phyloP scores from a whole-genome alignment of 1,139 yeast species.

The Debaryomyces sp. region DNA sequence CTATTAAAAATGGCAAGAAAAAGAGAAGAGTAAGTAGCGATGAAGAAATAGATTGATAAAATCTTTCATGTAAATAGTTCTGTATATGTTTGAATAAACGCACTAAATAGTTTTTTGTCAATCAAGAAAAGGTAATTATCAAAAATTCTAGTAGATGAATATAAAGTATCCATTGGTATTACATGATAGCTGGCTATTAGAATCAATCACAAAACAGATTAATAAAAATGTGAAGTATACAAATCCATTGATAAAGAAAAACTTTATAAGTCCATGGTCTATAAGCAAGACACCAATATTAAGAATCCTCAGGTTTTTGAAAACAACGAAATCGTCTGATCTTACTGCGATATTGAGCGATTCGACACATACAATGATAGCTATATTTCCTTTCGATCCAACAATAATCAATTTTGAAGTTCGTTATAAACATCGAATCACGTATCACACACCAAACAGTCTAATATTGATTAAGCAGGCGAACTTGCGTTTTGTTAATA shows the following conservation, averaged over 20 bases:
- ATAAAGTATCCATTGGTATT: conserved; percentile 22
- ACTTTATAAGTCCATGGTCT: conserved; percentile 16
- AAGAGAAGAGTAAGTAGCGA: conserved; percentile 20
- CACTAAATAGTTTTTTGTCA: not conserved
- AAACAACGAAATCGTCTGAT: conserved; percentile 21
- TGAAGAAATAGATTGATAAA: conserved; percentile 12
- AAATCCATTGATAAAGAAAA: conserved; percentile 18
- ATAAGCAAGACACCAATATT: conserved; percentile 25
- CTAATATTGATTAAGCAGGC: conserved; percentile 30
- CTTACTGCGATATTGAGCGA: conserved; percentile 36
- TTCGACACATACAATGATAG: conserved; percentile 32
- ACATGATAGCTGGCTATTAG: conserved; percentile 28
- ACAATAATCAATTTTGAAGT: conserved; percentile 35
- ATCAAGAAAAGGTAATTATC: not conserved
- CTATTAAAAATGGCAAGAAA: conserved; percentile 13
- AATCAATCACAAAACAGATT: conserved; percentile 13
- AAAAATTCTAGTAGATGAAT: not conserved
- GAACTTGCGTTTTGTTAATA: conserved; percentile 25
- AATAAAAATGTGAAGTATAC: conserved; percentile 13
- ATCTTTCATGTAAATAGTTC: conserved; percentile 5
- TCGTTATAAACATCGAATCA: conserved; percentile 32
- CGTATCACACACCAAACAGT: conserved; percentile 29
- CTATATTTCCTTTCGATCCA: conserved; percentile 28
- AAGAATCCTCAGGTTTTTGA: conserved; percentile 29
- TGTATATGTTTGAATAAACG: conserved; percentile 1